A percentile compares a stretch with the other conserved stretches of the same genome.
These are phyloP conservation scores for Pleurotus ostreatus DNA, from an alignment of 768 basidiomycete species.

Conservation along the genomic window DNA sequence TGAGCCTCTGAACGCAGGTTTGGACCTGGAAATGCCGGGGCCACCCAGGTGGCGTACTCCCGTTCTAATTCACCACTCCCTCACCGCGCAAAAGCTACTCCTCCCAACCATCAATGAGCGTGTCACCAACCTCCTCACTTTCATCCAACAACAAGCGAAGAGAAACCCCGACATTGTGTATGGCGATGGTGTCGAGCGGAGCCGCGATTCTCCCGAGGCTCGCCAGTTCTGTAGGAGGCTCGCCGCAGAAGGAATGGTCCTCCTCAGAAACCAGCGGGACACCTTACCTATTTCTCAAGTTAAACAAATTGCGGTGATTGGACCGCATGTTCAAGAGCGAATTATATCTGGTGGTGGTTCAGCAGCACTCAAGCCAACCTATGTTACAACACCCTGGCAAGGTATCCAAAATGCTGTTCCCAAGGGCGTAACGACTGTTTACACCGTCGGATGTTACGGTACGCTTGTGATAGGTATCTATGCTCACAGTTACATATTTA, in stretches of 20 bases:
- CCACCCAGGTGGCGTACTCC: constrained; percentile 64
- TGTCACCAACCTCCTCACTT: constrained; percentile 1
- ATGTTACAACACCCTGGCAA: constrained; percentile 60
- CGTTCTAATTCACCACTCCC: constrained; percentile 30
- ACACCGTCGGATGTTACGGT: constrained; percentile 67
- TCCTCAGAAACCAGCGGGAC: constrained; percentile 56
- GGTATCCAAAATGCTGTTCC: constrained; percentile 52
- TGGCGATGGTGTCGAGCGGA: constrained; percentile 5
- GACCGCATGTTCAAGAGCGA: constrained; percentile 61
- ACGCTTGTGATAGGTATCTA: constrained; percentile 11
- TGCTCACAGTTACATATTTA: background rate
- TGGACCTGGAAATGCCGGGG: constrained; percentile 80
- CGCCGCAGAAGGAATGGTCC: constrained; percentile 59
- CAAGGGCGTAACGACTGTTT: constrained; percentile 44
- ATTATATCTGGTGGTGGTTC: constrained; percentile 78
- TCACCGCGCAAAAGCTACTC: constrained; percentile 4
- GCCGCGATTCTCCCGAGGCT: constrained; percentile 34
- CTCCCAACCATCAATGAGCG: constrained; percentile 5
- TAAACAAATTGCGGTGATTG: constrained; percentile 59
- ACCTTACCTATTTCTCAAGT: constrained; percentile 51
- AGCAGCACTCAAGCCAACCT: constrained; percentile 65
- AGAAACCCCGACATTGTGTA: constrained; percentile 6
- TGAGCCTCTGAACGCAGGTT: constrained; percentile 63
- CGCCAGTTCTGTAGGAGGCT: constrained; percentile 51
- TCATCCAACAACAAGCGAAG: background rate